Conservation (phyloP, 78 protist species). For the Dictyostelium capitatum region DNA sequence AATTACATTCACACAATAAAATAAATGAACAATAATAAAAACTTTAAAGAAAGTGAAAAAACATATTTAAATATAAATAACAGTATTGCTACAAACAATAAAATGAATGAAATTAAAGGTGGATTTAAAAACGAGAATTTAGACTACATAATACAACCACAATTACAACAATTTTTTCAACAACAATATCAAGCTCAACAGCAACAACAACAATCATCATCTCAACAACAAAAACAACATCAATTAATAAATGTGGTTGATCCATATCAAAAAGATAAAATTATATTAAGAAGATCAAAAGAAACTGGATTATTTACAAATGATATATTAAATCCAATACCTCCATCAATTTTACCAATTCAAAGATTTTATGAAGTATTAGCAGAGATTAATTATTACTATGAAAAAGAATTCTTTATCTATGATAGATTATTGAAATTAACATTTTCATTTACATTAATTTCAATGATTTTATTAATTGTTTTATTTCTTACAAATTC, state of each 20-base stretch:
- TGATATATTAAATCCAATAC: neutral
- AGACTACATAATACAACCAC: slow-evolving; percentile 1
- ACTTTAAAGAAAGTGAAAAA: no score
- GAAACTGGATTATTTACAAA: neutral
- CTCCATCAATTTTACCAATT: neutral
- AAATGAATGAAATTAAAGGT: no score
- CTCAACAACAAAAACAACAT: neutral
- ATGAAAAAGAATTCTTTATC: slow-evolving; percentile 1
- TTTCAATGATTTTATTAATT: neutral
- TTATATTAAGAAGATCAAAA: neutral
- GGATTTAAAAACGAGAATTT: slow-evolving; percentile 2
- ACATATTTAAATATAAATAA: neutral
- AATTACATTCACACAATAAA: neutral
- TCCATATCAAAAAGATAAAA: slow-evolving; percentile 7
- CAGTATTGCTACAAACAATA: no score
- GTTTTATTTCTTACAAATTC: neutral
- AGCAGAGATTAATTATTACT: neutral
- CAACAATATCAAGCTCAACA: neutral
- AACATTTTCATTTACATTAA: neutral
- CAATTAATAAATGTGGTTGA: neutral
- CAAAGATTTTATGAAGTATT: neutral
- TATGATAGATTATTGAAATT: neutral
- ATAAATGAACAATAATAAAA: no score
- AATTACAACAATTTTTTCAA: slow-evolving; percentile 6
- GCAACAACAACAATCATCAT: neutral